Base-by-base conservation (phyloP, 176 grass and related monocot genomes). In the Urochloa ruziziensis region DNA sequence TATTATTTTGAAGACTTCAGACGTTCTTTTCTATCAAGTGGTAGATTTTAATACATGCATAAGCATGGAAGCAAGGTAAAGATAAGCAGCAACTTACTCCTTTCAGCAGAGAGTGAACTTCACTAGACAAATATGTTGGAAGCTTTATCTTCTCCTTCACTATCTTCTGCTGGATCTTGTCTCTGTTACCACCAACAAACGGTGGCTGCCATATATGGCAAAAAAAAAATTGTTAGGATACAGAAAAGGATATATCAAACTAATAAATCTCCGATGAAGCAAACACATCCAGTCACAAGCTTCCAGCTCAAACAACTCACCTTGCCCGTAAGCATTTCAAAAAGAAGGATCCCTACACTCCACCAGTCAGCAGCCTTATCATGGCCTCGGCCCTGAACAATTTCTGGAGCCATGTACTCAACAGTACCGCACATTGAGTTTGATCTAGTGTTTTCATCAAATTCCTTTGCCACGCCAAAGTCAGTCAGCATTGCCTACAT, bases 291-390 rank as follows among this genome's bases (percentile, higher is more conserved):
- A 32, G 33, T 32, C 11, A 80, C 37, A 81, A 80, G 36, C 59
- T 77, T 56, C 24, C 13, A 28, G 3, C 5, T 59, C 66, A 66
- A 74, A 82, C 19, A 80, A 75, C 68, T 85, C 47, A 99, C 96
- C 91, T 90, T 96, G 80, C 96, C 89, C 2, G 96, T 99, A 85
- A 99, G 96, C 96, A 99, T 99, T 93, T 99, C 96, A 46, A 96
- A 99, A 80, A 99, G 86, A 46, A 99, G 87, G 78, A 99, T 92
- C 27, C 96, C 96, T 44, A 96, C 93, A 61, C 96, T 99, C 96
- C 96, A 99, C 96, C 93, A 99, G 74, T 99, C 96, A 29, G 96
- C 96, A 82, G 91, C 96, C 64, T 99, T 99, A 92, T 99, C 91
- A 62, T 99, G 96, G 69, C 96, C 96, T 62, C 89, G 83, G 57